Base-by-base conservation (phyloP, 1,139 yeast genomes). In the Oligophagozyma castellii region DNA sequence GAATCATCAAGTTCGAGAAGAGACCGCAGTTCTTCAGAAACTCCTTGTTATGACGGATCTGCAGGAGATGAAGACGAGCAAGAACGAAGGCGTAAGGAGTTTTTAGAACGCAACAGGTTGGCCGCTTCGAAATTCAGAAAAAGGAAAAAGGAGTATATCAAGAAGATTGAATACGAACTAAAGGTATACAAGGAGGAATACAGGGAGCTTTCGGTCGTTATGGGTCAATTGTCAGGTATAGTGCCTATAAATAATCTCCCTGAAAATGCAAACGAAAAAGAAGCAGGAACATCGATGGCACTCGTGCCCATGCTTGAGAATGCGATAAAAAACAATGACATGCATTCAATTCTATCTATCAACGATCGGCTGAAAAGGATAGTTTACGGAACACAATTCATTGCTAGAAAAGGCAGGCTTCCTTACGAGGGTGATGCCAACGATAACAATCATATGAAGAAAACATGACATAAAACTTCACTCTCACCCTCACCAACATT, bases 61-160 rank as follows among this genome's bases (percentile, higher is more conserved):
- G n/a, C n/a, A 18, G 20, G 10, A 18, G 7, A 7, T 10, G 10
- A 18, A 15, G 57, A 48, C 29, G 53, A 45, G 5, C 40, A 70
- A 26, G 81, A 68, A 28, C 89, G 78, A 27, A 83, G 79, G 48
- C 68, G 96, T 19, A 73, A 73, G 50, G 75, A 67, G 40, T 89
- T 89, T 44, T 58, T 89, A 40, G 98, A 89, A 51, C 65, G 96
- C 37, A 89, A 89, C 53, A 66, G 98, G 36, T 72, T 89, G 10
- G 99, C 99, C 0, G 98, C 98, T 0, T 73, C 92, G 22, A 86
- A 84, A 54, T 92, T 96, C 59, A 71, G 99, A 34, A 93, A 81
- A 55, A 70, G 95, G 31, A 92, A 89, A 65, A 89, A 92, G 58
- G 86, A 81, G 50, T 77, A 80, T 63, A 68, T 83, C 24, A 75